Evolutionary conservation across 352 stramenopile species (phyloP).

Genomic region (Globisporangium acanthophoron): DNA sequence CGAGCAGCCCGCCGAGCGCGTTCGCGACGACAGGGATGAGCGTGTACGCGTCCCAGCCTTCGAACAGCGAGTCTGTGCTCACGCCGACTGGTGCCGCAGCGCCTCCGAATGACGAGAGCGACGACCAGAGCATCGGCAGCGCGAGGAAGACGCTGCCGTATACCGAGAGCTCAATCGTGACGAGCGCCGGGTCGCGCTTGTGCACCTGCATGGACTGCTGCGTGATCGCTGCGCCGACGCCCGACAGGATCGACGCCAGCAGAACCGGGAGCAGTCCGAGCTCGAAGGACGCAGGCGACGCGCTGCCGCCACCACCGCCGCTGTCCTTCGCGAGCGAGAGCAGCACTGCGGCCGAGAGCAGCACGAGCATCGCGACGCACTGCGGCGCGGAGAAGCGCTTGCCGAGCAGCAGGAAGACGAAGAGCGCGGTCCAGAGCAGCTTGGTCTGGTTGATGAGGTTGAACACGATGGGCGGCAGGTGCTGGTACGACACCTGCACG

Average conservation of each 20-base stretch:
- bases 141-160: conserved; percentile 73
- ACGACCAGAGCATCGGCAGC: conserved; percentile 37
- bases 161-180: conserved; percentile 77
- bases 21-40: conserved; percentile 80
- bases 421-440: conserved; percentile 74
- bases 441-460: conserved; percentile 89
- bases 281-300: conserved; percentile 33
- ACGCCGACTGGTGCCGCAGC: background rate
- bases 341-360: conserved; percentile 60
- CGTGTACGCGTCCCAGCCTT: conserved; percentile 71
- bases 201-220: conserved; percentile 77
- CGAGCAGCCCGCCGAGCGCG: conserved; percentile 74
- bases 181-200: conserved; percentile 60
- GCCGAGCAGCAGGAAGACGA: conserved; percentile 70
- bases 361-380: conserved; percentile 64
- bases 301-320: background rate
- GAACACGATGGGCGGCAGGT: conserved; percentile 78
- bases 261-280: conserved; percentile 65
- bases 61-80: conserved; percentile 4
- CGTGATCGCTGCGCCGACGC: conserved; percentile 67
- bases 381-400: conserved; percentile 65
- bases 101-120: conserved; percentile 12
- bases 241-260: conserved; percentile 66
- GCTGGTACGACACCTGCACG: conserved; percentile 79
- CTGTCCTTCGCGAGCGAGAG: conserved; percentile 61